Base-by-base conservation (phyloP, 371 early-diverging fungal species). In the Umbelopsis sp. region DNA sequence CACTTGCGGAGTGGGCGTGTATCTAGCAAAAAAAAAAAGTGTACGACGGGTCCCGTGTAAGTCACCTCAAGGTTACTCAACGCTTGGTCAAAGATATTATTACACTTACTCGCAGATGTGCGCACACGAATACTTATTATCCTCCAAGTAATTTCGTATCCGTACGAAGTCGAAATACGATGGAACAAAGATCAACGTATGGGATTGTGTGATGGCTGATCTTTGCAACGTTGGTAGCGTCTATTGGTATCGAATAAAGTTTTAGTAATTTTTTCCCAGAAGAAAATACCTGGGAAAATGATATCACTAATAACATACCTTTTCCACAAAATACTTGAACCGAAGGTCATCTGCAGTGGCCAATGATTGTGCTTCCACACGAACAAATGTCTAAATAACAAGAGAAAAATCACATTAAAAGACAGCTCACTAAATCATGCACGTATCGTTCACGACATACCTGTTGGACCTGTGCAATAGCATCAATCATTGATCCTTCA, bases 131-230 rank as follows among this genome's bases (percentile, higher is more conserved):
- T 86, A 90, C 66, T 83, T 83, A 74, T 88, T 88, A 70, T 94
- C 92, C 46, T 89, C 83, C 67, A 96, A 81, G 72, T 93, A 91
- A 72, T 97, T 97, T 51, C 97, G 85, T 35, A 99, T 67, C 9
- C 96, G 86, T 11, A 97, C 94, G 86, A 91, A 99, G 72, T 99
- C 99, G 82, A 97, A 96, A 75, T 98, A 99, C 12, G 93, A 93
- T n/a, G 98, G 94, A 9, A 96, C 89, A 78, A 94, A 94, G 50
- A 99, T 86, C 73, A 96, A 79, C 57, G 92, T 90, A 76, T 94
- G 92, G 20, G 86, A 82, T 77, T 91, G 89, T 67, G 66, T 85
- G 32, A 86, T 78, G 25, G 86, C 84, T 24, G 87, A 87, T 66
- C 83, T 84, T 57, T 87, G 87, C 35, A 89, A 76, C 10, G 84